Conservation (phyloP, 192 early-diverging fungal species). For the Linderina pennispora region DNA sequence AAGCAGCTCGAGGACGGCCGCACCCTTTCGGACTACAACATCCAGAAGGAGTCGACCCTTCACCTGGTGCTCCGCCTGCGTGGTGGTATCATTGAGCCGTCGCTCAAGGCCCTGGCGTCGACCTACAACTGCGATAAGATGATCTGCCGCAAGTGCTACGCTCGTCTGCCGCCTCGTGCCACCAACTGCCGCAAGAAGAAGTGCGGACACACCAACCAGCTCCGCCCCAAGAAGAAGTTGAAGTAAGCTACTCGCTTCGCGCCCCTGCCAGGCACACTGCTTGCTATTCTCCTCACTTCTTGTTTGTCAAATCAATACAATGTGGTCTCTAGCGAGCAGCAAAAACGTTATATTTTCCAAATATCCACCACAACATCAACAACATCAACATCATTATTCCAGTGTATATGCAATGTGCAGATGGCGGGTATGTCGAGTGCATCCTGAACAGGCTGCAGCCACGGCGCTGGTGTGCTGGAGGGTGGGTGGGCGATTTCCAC, state of each 20-base stretch:
- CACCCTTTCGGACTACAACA: slow-evolving; percentile 99
- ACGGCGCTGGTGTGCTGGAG: too few species aligned
- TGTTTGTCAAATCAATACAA: not conserved
- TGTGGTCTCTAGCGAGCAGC: not conserved
- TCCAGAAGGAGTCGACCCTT: slow-evolving; percentile 99
- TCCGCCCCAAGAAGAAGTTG: slow-evolving; percentile 99
- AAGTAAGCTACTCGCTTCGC: slow-evolving; percentile 55
- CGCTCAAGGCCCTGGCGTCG: slow-evolving; percentile 95
- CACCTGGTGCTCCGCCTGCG: slow-evolving; percentile 95
- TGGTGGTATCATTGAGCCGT: slow-evolving; percentile 98
- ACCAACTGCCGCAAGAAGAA: slow-evolving; percentile 99
- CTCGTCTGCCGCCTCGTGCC: slow-evolving; percentile 97
- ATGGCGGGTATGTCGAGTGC: too few species aligned
- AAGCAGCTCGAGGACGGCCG: slow-evolving; percentile 99
- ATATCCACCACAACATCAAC: too few species aligned
- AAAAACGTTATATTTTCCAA: too few species aligned
- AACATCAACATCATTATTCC: too few species aligned
- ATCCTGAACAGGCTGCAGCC: too few species aligned
- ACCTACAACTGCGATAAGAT: slow-evolving; percentile 99
- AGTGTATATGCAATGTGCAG: too few species aligned
- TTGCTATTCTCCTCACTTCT: too few species aligned
- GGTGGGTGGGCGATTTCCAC: too few species aligned
- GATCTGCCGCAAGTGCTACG: slow-evolving; percentile 99
- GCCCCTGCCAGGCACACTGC: too few species aligned
- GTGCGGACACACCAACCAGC: slow-evolving; percentile 99